These are phyloP conservation scores for Colletotrichum liriopes DNA, from an alignment of 2,329 filamentous ascomycete species.

Conservation along the genomic window DNA sequence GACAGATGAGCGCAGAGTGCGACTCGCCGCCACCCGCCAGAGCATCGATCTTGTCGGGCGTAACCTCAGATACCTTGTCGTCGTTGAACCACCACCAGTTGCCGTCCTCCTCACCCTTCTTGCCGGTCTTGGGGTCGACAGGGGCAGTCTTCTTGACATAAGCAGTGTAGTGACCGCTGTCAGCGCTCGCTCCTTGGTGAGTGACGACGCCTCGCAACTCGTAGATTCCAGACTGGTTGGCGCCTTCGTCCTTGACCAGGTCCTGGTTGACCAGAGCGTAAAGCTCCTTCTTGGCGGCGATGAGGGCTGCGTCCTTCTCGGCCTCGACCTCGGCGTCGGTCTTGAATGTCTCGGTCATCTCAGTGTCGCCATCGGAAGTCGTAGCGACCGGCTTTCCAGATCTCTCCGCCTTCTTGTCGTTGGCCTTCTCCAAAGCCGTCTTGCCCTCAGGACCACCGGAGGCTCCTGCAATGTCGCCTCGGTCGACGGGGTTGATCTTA, in stretches of 20 bases:
- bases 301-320: slow-evolving; percentile 82
- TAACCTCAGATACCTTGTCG: slow-evolving; percentile 94
- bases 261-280: slow-evolving; percentile 82
- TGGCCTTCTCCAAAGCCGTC: slow-evolving; percentile 65
- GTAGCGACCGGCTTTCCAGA: slow-evolving; percentile 49
- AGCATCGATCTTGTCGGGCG: slow-evolving; percentile 90
- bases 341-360: slow-evolving; percentile 86
- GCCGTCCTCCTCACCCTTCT: slow-evolving; percentile 85
- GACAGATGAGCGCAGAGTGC: slow-evolving; percentile 85
- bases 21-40: slow-evolving; percentile 91
- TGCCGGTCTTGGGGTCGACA: slow-evolving; percentile 82
- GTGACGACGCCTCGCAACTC: slow-evolving; percentile 95
- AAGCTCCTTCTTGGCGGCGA: slow-evolving; percentile 90
- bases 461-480: slow-evolving; percentile 61
- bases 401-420: slow-evolving; percentile 56
- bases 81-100: slow-evolving; percentile 99
- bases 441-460: slow-evolving; percentile 63
- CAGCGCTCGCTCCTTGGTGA: slow-evolving; percentile 95
- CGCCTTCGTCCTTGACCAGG: slow-evolving; percentile 82
- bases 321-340: slow-evolving; percentile 94
- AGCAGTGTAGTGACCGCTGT: slow-evolving; percentile 97
- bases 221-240: slow-evolving; percentile 95
- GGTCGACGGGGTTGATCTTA: slow-evolving; percentile 73
- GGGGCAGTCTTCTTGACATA: slow-evolving; percentile 93
- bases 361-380: slow-evolving; percentile 76